Conservation (phyloP, 2,329 filamentous ascomycete genomes). For the Fusarium nurragi region DNA sequence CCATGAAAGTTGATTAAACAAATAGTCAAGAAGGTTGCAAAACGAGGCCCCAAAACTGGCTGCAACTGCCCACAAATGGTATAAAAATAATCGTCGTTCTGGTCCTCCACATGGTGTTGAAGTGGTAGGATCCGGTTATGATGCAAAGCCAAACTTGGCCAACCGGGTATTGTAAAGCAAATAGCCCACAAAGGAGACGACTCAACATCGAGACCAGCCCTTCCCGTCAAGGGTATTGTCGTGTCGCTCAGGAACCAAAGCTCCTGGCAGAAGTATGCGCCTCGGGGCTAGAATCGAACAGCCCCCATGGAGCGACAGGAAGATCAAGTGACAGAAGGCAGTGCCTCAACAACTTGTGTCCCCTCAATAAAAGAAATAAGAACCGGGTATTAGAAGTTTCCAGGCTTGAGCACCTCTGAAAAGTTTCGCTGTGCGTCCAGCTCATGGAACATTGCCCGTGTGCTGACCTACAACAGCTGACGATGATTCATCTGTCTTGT, state of each 20-base stretch:
- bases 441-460: slow-evolving; percentile 4
- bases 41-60: slow-evolving; percentile 26
- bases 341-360: slow-evolving; percentile 16
- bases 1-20: slow-evolving; percentile 41
- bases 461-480: slow-evolving; percentile 29
- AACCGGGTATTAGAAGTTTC: slow-evolving; percentile 15
- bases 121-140: slow-evolving; percentile 40
- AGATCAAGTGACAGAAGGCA: slow-evolving; percentile 24
- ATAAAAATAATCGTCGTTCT: slow-evolving; percentile 31
- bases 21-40: slow-evolving; percentile 45
- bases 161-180: slow-evolving; percentile 44
- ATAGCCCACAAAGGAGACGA: slow-evolving; percentile 41
- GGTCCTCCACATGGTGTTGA: slow-evolving; percentile 43
- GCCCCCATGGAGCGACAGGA: slow-evolving; percentile 35
- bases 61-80: slow-evolving; percentile 30
- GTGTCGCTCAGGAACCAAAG: slow-evolving; percentile 37
- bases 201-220: slow-evolving; percentile 43
- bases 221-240: slow-evolving; percentile 42
- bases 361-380: slow-evolving; percentile 34
- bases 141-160: slow-evolving; percentile 40
- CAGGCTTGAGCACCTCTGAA: slow-evolving; percentile 8
- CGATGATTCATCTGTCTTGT: slow-evolving; percentile 21
- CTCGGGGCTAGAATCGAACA: slow-evolving; percentile 36
- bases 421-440: slow-evolving; percentile 6
- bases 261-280: slow-evolving; percentile 30